Conservation (phyloP, 2,329 filamentous ascomycete genomes). For the Aspergillus sp. region DNA sequence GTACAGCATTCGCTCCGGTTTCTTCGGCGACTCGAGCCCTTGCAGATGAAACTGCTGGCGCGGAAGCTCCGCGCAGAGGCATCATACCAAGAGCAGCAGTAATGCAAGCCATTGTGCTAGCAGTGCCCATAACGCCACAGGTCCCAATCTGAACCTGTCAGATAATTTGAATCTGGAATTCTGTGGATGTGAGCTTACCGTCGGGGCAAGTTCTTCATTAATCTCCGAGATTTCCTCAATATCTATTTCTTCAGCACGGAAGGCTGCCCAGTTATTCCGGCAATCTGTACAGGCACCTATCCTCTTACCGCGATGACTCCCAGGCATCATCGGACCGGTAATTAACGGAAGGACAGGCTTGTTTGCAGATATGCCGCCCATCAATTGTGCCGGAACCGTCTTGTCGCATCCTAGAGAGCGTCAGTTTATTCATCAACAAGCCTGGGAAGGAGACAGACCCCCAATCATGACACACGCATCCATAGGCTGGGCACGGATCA, state of each 20-base stretch:
- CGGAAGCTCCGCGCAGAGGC: conserved; percentile 53
- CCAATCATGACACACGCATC: conserved; percentile 69
- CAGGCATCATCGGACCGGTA: conserved; percentile 75
- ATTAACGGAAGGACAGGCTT: conserved; percentile 69
- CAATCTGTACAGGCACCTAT: conserved; percentile 76
- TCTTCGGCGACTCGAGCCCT: conserved; percentile 55
- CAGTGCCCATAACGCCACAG: conserved; percentile 60
- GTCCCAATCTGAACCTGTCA: conserved; percentile 43
- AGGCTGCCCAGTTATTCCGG: conserved; percentile 70
- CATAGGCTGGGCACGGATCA: conserved; percentile 70
- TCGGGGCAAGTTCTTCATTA: conserved; percentile 72
- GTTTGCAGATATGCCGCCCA: conserved; percentile 74
- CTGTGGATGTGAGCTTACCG: conserved; percentile 45
- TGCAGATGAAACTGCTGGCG: conserved; percentile 54
- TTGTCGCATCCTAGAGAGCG: conserved; percentile 67
- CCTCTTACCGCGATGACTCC: conserved; percentile 62
- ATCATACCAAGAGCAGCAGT: conserved; percentile 55
- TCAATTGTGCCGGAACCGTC: conserved; percentile 70
- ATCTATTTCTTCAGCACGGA: conserved; percentile 64
- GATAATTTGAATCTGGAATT: no score
- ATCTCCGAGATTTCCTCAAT: conserved; percentile 70
- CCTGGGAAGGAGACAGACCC: conserved; percentile 41
- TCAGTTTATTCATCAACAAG: background rate
- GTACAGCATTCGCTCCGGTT: conserved; percentile 52
- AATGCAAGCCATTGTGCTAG: conserved; percentile 58